phyloP scores from a whole-genome alignment of 305 asterid genomes.

The Solanum hybrid region DNA sequence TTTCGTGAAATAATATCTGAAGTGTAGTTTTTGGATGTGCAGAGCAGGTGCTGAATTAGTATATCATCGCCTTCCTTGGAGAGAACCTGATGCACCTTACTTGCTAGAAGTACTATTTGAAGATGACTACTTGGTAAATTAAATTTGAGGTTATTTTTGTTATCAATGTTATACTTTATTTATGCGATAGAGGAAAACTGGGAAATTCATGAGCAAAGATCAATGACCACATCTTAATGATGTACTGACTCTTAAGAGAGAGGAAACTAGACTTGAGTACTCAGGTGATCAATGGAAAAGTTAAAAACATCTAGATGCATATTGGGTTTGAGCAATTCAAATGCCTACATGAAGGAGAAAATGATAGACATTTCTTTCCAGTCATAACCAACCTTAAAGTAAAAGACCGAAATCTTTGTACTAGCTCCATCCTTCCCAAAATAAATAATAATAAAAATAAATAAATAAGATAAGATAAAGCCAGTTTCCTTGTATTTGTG shows the following conservation, averaged over 20 bases:
- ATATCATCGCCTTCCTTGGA: constrained; percentile 88
- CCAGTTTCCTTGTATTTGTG: too few species aligned
- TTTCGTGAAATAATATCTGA: not conserved
- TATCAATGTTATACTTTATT: not conserved
- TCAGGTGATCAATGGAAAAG: not conserved
- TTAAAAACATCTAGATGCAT: not conserved
- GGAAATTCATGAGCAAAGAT: not conserved
- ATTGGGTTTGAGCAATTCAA: not conserved
- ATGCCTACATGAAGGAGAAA: not conserved
- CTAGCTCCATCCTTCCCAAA: not conserved
- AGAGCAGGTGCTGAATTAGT: constrained; percentile 57
- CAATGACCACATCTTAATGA: not conserved
- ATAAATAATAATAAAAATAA: not conserved
- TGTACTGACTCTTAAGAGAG: not conserved
- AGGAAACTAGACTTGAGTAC: not conserved
- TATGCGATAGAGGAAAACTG: not conserved
- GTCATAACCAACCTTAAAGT: not conserved
- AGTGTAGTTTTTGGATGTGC: constrained; percentile 5
- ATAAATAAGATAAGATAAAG: too few species aligned
- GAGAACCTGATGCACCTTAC: constrained; percentile 89
- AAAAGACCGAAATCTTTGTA: not conserved
- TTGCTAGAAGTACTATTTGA: constrained; percentile 55
- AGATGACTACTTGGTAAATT: constrained; percentile 63
- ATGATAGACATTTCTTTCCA: not conserved
- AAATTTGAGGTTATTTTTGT: not conserved